Evolutionary conservation across 179 eudicot genomes (phyloP), one percentile per base, ranked within the genome.

Genomic region (Dionaea muscipula): DNA sequence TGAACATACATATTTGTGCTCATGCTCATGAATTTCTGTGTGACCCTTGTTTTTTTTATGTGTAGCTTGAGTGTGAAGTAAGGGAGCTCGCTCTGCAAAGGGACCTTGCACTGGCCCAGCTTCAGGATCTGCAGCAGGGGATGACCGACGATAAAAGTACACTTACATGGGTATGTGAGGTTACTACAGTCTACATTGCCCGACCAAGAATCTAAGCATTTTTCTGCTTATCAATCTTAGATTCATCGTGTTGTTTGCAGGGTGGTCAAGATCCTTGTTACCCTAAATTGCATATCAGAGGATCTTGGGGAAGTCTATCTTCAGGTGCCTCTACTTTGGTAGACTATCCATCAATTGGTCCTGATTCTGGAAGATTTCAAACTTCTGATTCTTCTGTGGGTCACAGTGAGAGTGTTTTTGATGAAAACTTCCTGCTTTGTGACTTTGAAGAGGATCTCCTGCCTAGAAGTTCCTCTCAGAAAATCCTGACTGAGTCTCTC

Each of bases 31-130:
- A 45, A 4, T 18, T 45, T 45, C 26, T 16, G 3, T 25, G 15
- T 50, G 54, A 25, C 13, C 16, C 22, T 35, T 57, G 27, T 61
- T 45, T 20, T 68, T 58, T 47, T 28, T 25, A 37, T 24, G 23
- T 55, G 62, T 51, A 75, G 80, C 51, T 75, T 33, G 72, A 75
- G 69, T 62, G 69, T 35, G 72, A 65, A 27, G 69, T 75, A 22
- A 58, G 64, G 19, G 77, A 72, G 53, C 66, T 75, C 55, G 61
- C 65, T 56, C 60, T 46, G 64, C 74, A 65, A 44, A 66, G 67
- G 61, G 68, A 75, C 39, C 67, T 68, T 46, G 80, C 80, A 55
- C 56, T 72, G 31, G 65, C 77, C 53, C 68, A 63, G 61, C 45
- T 72, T 59, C 74, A 72, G 35, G 71, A 68, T 59, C 45, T 75